A percentile compares a stretch with the other conserved stretches of the same genome.
These are phyloP conservation scores for Penicillium thymicola DNA, from an alignment of 2,329 filamentous ascomycete genomes.

Conservation along the genomic window DNA sequence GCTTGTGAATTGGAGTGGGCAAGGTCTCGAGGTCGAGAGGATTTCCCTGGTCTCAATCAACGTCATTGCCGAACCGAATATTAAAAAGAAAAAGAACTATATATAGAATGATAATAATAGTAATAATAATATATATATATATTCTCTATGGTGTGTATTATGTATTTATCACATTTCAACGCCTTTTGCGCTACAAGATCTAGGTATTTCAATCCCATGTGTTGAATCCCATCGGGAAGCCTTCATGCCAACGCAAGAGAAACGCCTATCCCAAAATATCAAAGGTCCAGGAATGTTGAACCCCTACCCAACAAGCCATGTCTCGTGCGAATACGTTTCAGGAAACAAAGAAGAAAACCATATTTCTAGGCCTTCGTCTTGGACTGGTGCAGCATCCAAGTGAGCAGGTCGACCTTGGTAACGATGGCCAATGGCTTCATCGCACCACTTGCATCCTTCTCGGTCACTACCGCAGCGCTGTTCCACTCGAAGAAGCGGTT, in stretches of 20 bases:
- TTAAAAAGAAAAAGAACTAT: too few relatives aligned
- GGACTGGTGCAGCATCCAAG: conserved; percentile 76
- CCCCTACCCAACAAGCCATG: conserved; percentile 11
- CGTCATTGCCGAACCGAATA: neutral
- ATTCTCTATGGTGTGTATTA: conserved; percentile 4
- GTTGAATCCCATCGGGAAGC: conserved; percentile 20
- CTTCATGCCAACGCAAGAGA: conserved; percentile 6
- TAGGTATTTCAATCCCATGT: conserved; percentile 7
- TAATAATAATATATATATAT: neutral
- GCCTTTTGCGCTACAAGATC: conserved; percentile 9
- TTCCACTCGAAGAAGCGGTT: conserved; percentile 99
- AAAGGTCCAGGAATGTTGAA: conserved; percentile 19
- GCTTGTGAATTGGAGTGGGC: neutral
- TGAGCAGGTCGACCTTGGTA: conserved; percentile 93
- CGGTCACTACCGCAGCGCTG: conserved; percentile 89
- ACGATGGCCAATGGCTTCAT: conserved; percentile 83
- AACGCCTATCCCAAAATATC: conserved; percentile 12
- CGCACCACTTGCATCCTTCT: conserved; percentile 59
- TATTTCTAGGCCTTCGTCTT: conserved; percentile 18
- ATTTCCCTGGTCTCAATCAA: too few relatives aligned
- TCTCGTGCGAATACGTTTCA: conserved; percentile 12
- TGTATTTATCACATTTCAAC: conserved; percentile 5
- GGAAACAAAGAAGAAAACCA: neutral
- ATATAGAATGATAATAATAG: too few relatives aligned
- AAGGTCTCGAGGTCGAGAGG: neutral